Evolutionary conservation across 495 filamentous ascomycete genomes (phyloP), one percentile per base, ranked within the genome.

Genomic region (Rhypophila decipiens): DNA sequence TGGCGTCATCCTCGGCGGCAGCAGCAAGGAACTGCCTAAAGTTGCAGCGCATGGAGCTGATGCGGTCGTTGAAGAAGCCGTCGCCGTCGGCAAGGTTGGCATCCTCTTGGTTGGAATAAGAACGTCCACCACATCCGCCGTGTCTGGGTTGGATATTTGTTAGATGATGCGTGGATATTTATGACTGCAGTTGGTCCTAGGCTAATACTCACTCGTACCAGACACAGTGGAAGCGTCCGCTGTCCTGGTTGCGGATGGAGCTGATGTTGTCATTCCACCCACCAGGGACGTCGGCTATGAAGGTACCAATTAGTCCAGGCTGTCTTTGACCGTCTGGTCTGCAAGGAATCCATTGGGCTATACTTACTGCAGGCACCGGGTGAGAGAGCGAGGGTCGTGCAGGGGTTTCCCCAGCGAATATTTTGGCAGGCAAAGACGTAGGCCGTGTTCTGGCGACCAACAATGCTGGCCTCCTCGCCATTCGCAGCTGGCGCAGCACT

Each of bases 21-120:
- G n/a, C n/a, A n/a, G n/a, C n/a, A n/a, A n/a, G n/a, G n/a, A n/a
- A n/a, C n/a, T n/a, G n/a, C n/a, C n/a, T n/a, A n/a, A n/a, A n/a
- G n/a, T n/a, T 38, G n/a, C 44, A 46, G 13, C 21, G 23, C 20
- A 21, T 38, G 21, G 20, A 24, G 34, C 44, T 46, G 22, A 46
- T 46, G 34, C 20, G 3, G 18, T 46, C 44, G 19, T 46, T 33
- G 33, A 46, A 46, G 2, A 12, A 18, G 19, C 44, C 44, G 18
- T 46, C 29, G 11, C 44, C 44, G 21, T 46, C 44, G 4, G n/a
- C 33, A 23, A 46, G 44, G 33, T 46, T 33, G 22, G 44, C 44
- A 19, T 46, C 44, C 44, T 46, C 21, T 23, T 46, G 44, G 33
- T 46, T 46, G 44, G 24, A 20, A 22, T 46, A 46, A 9, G 44